A percentile compares a stretch with the other conserved stretches of the same genome.
phyloP scores from a whole-genome alignment of 192 early-diverging fungal species.

The Coemansia umbellata region DNA sequence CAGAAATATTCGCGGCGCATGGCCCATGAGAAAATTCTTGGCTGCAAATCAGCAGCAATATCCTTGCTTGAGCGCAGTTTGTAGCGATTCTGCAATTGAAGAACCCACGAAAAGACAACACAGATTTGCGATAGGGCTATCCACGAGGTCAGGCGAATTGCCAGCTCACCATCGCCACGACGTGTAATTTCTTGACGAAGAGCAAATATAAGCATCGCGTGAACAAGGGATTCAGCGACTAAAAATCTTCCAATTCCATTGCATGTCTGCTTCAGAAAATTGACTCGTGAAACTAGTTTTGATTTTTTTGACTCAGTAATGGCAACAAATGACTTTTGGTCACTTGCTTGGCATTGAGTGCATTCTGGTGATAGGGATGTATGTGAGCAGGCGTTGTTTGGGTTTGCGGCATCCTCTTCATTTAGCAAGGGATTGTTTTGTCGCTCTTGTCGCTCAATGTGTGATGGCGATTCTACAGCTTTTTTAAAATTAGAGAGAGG shows the following conservation, averaged over 20 bases:
- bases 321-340: not conserved
- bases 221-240: conserved; percentile 34
- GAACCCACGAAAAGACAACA: conserved; percentile 24
- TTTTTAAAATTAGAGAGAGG: no score
- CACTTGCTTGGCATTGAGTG: no score
- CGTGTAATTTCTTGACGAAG: conserved; percentile 37
- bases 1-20: conserved; percentile 34
- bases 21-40: conserved; percentile 13
- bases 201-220: conserved; percentile 43
- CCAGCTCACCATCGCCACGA: conserved; percentile 6
- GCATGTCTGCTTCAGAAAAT: conserved; percentile 22
- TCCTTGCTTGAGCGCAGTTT: conserved; percentile 10
- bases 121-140: conserved; percentile 41
- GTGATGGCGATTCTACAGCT: no score
- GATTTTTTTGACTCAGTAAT: not conserved
- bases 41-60: not conserved
- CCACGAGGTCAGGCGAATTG: conserved; percentile 16
- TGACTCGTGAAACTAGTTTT: conserved; percentile 1
- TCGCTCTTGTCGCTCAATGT: no score
- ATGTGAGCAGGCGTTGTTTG: no score
- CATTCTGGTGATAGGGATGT: no score
- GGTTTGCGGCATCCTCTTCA: no score
- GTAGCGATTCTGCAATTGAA: conserved; percentile 27
- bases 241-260: conserved; percentile 28
- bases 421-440: no score